Base-by-base conservation (phyloP, 176 grass and related monocot species). In the Musa troglodytarum region DNA sequence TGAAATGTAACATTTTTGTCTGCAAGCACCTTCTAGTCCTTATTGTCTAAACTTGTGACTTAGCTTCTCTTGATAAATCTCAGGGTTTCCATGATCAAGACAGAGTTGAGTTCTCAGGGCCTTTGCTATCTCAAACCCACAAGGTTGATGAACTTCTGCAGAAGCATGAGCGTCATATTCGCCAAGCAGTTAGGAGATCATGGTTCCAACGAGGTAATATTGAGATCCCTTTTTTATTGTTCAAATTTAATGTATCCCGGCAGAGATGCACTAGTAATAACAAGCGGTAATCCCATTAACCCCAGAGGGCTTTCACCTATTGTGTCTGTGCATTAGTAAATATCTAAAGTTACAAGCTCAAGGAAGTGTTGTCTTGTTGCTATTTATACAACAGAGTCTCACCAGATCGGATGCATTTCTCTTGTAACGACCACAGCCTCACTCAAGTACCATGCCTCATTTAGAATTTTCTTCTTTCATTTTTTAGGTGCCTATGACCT, bases 131-230 rank as follows among this genome's bases (percentile, higher is more conserved):
- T 65, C 88, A 94, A 53, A 68, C 90, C 16, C 86, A 87, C 76
- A 87, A 88, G 78, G 80, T 99, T 54, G 91, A 99, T 86, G 91
- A 99, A 85, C 76, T 94, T 57, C 76, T 99, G 77, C 77, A 89
- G 75, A 94, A 85, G 58, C 86, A 89, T 78, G 95, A 99, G 76
- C 86, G 84, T 15, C 95, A 89, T 19, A 91, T 94, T 72, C 87
- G 88, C 11, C 91, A 89, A 83, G 88, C 78, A 67, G 90, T 86
- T 81, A 63, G 88, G 67, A 99, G 82, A 85, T 94, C 83, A 10
- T 99, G 91, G 90, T 89, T 99, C 70, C 61, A 67, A 64, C 89
- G 56, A 99, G 90, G 91, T 94, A 93, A 81, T 55, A 63, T 71
- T 25, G 52, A 14, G 71, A 68, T 78, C 63, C 21, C 20, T 77